Evolutionary conservation across 192 early-diverging fungal species (phyloP).

Genomic region (Rhizophagus clarus): DNA sequence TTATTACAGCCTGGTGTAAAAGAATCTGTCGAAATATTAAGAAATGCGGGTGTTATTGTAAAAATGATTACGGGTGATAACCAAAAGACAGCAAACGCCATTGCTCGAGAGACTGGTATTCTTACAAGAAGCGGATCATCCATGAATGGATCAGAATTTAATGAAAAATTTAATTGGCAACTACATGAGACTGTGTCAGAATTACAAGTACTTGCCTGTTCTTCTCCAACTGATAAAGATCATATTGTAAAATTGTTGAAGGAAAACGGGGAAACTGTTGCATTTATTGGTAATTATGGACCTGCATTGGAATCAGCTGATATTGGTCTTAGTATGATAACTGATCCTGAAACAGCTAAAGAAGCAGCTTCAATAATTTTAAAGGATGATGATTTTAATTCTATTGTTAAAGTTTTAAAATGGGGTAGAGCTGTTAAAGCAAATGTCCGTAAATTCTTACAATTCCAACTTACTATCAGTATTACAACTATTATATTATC

Average conservation of each 20-base stretch:
- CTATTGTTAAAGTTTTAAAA: slow-evolving; percentile 93
- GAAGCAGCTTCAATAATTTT: slow-evolving; percentile 96
- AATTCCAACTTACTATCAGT: slow-evolving; percentile 99
- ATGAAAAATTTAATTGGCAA: slow-evolving; percentile 73
- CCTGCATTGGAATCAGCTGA: slow-evolving; percentile 91
- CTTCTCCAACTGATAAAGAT: slow-evolving; percentile 95
- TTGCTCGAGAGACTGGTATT: slow-evolving; percentile 93
- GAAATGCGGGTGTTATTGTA: too few relatives aligned
- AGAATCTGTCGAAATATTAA: too few relatives aligned
- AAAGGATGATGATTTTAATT: slow-evolving; percentile 99
- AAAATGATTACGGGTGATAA: slow-evolving; percentile 99
- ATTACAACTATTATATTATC: slow-evolving; percentile 79
- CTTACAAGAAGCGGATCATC: slow-evolving; percentile 87
- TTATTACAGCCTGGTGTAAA: too few relatives aligned
- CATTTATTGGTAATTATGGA: slow-evolving; percentile 98
- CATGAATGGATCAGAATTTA: slow-evolving; percentile 94
- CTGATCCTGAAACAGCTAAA: slow-evolving; percentile 98
- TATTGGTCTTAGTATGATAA: slow-evolving; percentile 98
- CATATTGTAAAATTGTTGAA: slow-evolving; percentile 92
- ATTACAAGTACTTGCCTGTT: slow-evolving; percentile 92
- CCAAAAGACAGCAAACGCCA: slow-evolving; percentile 86
- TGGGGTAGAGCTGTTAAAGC: slow-evolving; percentile 98
- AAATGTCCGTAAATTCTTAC: slow-evolving; percentile 95
- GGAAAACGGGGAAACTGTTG: slow-evolving; percentile 90
- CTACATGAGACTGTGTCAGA: slow-evolving; percentile 89